Conservation (phyloP, 306 rosid species). For the Lathyrus sativus region DNA sequence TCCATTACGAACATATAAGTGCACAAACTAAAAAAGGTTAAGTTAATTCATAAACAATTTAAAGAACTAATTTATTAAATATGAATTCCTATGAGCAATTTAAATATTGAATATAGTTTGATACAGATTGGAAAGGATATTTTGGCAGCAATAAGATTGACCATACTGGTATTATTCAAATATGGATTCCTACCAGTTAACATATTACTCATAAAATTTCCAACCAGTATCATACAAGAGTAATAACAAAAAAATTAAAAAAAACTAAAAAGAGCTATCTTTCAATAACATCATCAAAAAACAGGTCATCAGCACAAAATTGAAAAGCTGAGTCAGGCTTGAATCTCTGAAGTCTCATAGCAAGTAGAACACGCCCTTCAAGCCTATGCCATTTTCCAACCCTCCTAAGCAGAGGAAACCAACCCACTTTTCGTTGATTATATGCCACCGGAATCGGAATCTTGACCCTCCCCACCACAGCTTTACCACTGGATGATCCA, state of each 20-base stretch:
- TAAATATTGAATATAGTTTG: too few species aligned
- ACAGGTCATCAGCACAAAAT: not conserved
- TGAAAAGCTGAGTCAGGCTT: not conserved
- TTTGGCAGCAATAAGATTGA: not conserved
- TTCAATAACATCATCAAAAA: not conserved
- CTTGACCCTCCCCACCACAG: constrained; percentile 30
- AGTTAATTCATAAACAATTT: too few species aligned
- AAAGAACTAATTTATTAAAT: too few species aligned
- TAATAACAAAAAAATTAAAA: not conserved
- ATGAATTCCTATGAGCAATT: too few species aligned
- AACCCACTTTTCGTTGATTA: not conserved
- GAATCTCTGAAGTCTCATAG: constrained; percentile 5
- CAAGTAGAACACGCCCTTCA: not conserved
- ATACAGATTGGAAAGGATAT: not conserved
- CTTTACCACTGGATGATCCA: constrained; percentile 2
- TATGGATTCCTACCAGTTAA: not conserved
- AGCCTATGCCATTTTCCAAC: not conserved
- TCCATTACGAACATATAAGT: too few species aligned
- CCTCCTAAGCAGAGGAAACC: not conserved
- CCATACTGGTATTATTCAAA: not conserved
- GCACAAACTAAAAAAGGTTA: too few species aligned
- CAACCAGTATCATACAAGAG: not conserved
- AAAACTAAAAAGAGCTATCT: not conserved
- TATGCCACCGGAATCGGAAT: constrained; percentile 1
- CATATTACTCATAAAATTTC: not conserved